These are phyloP conservation scores for Grosmannia huntii DNA, from an alignment of 2,329 filamentous ascomycete genomes.

Conservation along the genomic window DNA sequence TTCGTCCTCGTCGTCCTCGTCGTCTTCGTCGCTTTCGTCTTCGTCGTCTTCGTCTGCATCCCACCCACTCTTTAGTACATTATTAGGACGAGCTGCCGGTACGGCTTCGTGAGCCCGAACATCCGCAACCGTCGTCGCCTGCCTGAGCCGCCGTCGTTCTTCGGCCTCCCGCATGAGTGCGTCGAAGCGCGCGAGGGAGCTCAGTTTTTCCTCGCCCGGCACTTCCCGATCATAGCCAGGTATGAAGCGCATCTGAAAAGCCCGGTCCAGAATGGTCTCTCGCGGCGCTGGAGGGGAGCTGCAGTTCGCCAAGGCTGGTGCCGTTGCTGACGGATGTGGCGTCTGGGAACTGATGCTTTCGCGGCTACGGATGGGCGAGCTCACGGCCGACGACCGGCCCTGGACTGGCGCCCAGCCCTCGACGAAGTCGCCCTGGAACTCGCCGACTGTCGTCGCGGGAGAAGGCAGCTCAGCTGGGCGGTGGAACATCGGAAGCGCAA, in stretches of 20 bases:
- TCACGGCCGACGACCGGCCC: slow-evolving; percentile 43
- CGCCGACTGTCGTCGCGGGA: slow-evolving; percentile 37
- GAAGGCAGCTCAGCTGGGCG: slow-evolving; percentile 44
- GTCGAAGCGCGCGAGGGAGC: slow-evolving; percentile 52
- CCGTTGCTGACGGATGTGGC: slow-evolving; percentile 14
- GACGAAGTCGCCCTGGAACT: slow-evolving; percentile 42
- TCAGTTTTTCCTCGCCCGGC: slow-evolving; percentile 49
- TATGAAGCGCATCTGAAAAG: slow-evolving; percentile 50
- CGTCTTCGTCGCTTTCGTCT: slow-evolving; percentile 27
- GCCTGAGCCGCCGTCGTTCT: slow-evolving; percentile 26
- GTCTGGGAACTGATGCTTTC: slow-evolving; percentile 41
- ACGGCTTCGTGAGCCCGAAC: slow-evolving; percentile 7
- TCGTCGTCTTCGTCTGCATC: slow-evolving; percentile 36
- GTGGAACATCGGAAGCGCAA: slow-evolving; percentile 6
- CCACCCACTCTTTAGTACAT: slow-evolving; percentile 33
- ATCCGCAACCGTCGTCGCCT: slow-evolving; percentile 21
- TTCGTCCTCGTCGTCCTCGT: slow-evolving; percentile 15
- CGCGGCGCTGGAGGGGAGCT: slow-evolving; percentile 40
- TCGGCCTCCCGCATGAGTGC: slow-evolving; percentile 52
- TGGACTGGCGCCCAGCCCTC: slow-evolving; percentile 50
- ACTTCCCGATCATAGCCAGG: slow-evolving; percentile 43
- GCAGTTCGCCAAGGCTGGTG: slow-evolving; percentile 24
- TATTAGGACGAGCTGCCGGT: neutral
- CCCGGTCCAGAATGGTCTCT: slow-evolving; percentile 55
- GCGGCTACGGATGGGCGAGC: slow-evolving; percentile 41